Base-by-base conservation (phyloP, 306 rosid genomes). In the Leucaena leucocephala region DNA sequence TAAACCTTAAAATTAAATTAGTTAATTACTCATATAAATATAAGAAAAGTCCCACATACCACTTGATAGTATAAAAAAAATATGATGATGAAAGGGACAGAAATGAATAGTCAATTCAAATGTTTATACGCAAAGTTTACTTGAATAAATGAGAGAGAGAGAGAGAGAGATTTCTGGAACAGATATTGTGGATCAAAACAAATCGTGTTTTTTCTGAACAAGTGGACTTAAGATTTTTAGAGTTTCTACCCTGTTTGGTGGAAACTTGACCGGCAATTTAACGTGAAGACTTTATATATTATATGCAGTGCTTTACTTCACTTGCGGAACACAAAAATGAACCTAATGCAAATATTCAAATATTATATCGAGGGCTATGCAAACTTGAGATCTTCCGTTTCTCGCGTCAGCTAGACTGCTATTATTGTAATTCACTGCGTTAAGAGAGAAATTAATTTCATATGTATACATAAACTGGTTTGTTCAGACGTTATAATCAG, bases 61-160 rank as follows among this genome's bases (percentile, higher is more conserved):
- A n/a, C n/a, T 27, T 27, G 27, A 27, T 27, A 27, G 1, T 27
- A 27, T 27, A 27, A 27, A 27, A 27, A 27, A 27, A 27, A 27
- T 1, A 27, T 1, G 1, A 27, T 27, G 62, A n/a, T 74, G 85
- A 46, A 39, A 78, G 46, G 61, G 78, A 88, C 76, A 71, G 43
- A 15, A 65, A 63, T 36, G 42, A 19, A 7, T 7, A 80, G 9
- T 10, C 35, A 9, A 82, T 64, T n/a, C 65, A 63, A 45, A 15
- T 7, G 43, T 10, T 78, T 6, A 62, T 67, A 63, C 54, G 44
- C 49, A 55, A 80, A 49, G 8, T 45, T 62, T 44, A 14, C 40
- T 22, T 4, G 65, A 77, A 58, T 46, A 73, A 43, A 59, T 36
- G 16, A 42, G 70, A 6, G 22, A 50, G 52, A 42, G 17, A 19